phyloP scores from a whole-genome alignment of 1,284 basidiomycete species.

The Ustilago tritici region DNA sequence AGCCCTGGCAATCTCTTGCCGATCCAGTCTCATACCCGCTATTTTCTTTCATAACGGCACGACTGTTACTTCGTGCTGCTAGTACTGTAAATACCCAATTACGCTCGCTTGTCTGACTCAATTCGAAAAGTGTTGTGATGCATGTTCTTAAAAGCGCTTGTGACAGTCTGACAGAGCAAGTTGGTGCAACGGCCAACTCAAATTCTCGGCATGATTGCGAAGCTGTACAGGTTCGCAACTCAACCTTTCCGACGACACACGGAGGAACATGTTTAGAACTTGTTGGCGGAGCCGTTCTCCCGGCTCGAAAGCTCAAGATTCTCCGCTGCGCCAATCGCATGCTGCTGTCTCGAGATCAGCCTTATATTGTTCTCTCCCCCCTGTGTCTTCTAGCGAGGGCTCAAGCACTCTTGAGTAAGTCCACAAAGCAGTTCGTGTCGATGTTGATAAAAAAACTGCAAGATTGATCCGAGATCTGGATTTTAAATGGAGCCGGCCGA shows the following conservation, averaged over 20 bases:
- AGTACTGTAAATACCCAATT: slow-evolving; percentile 21
- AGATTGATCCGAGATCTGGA: not conserved
- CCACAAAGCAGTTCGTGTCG: no score
- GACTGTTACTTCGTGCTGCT: not conserved
- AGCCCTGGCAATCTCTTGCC: not conserved
- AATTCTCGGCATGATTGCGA: no score
- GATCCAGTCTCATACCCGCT: not conserved
- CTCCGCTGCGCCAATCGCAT: no score
- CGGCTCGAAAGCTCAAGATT: no score
- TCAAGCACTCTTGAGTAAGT: no score
- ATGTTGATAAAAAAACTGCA: not conserved
- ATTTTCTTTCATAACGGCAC: not conserved
- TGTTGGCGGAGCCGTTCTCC: no score
- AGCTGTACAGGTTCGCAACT: no score
- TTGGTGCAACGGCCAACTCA: not conserved
- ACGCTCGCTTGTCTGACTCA: not conserved
- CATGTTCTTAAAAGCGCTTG: not conserved
- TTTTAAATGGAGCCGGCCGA: not conserved
- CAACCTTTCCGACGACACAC: no score
- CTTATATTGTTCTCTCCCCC: no score
- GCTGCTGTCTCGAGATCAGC: no score
- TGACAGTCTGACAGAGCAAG: not conserved
- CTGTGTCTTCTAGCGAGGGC: no score
- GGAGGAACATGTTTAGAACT: no score
- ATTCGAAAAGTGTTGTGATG: not conserved